These are phyloP conservation scores for Lumnitzera littorea DNA, from an alignment of 345 rosid species.

Conservation along the genomic window DNA sequence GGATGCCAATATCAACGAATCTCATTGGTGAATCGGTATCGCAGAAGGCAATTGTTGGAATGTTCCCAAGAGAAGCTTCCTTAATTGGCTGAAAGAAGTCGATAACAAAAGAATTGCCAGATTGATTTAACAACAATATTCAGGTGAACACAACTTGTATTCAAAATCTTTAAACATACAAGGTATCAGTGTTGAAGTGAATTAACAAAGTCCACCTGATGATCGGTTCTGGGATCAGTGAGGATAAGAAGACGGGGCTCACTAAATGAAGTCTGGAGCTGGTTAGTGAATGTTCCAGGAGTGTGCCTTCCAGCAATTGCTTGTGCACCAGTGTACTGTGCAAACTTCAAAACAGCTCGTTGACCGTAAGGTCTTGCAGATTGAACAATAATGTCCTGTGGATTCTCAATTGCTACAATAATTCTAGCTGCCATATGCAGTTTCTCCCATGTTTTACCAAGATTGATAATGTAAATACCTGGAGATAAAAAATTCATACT, in stretches of 20 bases:
- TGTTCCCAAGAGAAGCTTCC: conserved; percentile 92
- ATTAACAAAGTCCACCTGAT: conserved; percentile 40
- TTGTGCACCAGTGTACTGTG: conserved; percentile 81
- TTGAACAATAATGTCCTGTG: conserved; percentile 85
- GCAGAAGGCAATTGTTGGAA: conserved; percentile 89
- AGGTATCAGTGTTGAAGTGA: too few species aligned
- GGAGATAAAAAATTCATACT: background rate
- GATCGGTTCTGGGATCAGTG: conserved; percentile 90
- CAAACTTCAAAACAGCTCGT: conserved; percentile 84
- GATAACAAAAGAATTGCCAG: background rate
- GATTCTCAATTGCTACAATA: conserved; percentile 76
- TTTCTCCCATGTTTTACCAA: conserved; percentile 89
- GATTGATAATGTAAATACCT: conserved; percentile 90
- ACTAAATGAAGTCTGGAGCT: conserved; percentile 77
- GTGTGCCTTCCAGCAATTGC: conserved; percentile 98
- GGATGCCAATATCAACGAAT: conserved; percentile 85
- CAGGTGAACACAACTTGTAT: background rate
- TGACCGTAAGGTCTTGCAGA: conserved; percentile 98
- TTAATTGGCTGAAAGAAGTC: conserved; percentile 67
- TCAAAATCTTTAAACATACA: too few species aligned
- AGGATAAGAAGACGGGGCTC: conserved; percentile 86
- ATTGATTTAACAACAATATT: background rate
- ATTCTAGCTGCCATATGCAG: conserved; percentile 73
- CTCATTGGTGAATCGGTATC: conserved; percentile 94
- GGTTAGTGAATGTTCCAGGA: conserved; percentile 95